phyloP scores from a whole-genome alignment of 768 basidiomycete genomes.

The Chiua virens region DNA sequence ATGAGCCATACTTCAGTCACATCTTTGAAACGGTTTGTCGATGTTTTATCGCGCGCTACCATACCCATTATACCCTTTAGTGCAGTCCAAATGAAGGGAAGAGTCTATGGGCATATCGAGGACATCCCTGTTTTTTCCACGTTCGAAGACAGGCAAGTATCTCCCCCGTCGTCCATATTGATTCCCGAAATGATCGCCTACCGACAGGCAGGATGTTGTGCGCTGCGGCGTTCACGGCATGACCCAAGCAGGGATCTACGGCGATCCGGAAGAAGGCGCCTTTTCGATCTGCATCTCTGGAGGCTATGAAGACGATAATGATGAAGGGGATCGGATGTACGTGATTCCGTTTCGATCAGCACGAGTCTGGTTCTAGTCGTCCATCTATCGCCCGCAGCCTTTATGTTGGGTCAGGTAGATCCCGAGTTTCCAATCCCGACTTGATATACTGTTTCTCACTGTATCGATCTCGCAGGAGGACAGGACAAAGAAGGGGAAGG shows the following conservation, averaged over 20 bases:
- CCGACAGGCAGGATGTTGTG: background rate
- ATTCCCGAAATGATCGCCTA: constrained; percentile 3
- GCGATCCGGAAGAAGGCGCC: constrained; percentile 24
- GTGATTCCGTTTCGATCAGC: constrained; percentile 1
- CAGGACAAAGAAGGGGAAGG: constrained; percentile 24
- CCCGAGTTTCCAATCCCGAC: background rate
- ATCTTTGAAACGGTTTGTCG: too few species aligned
- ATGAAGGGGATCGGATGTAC: constrained; percentile 38
- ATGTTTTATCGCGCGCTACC: too few species aligned
- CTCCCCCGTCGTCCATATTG: background rate
- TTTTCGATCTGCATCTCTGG: constrained; percentile 43
- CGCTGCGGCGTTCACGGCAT: constrained; percentile 34
- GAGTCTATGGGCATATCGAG: constrained; percentile 31
- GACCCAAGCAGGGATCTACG: too few species aligned
- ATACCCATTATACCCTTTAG: too few species aligned
- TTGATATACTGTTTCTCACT: too few species aligned
- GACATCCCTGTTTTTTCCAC: constrained; percentile 13
- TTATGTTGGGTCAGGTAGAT: constrained; percentile 34
- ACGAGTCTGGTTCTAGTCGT: background rate
- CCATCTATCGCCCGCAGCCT: constrained; percentile 20
- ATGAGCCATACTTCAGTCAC: too few species aligned
- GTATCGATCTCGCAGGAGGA: constrained; percentile 17
- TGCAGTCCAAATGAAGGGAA: constrained; percentile 6
- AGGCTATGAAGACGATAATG: constrained; percentile 42
- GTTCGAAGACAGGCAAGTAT: constrained; percentile 15